Evolutionary conservation across 257 asterid genomes (phyloP), one percentile per base, ranked within the genome.

Genomic region (Solanum pinnatisectum): DNA sequence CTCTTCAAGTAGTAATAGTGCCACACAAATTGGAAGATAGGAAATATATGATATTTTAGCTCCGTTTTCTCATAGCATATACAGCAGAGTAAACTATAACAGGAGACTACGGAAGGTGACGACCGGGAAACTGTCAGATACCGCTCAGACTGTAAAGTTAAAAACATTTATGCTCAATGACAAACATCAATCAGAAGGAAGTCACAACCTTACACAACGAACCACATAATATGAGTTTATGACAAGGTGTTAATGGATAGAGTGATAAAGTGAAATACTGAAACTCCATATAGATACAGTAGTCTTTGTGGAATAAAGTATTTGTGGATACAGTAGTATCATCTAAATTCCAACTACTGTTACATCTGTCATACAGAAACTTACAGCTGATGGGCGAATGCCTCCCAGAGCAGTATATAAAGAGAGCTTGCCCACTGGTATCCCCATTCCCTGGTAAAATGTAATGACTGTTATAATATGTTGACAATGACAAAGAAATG

Each of bases 371-470:
- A 39, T 2, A 32, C 16, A 85, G 85, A 46, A 10, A 91, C 92
- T 86, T 90, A 91, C 93, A 65, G 96, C 96, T 30, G 99, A 96
- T 63, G 99, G 99, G 35, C 98, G 98, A 88, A 96, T 91, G 40
- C 99, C 99, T 77, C 99, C 99, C 84, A 96, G 97, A 87, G 99
- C 99, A 35, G 99, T 89, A 88, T 96, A 95, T 86, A 96, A 88
- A 87, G 99, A 94, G 71, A 96, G 96, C 88, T 96, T 96, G 33
- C 99, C 99, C 5, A 96, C 98, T 12, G 99, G 99, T 83, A 96
- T 96, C 37, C 99, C 99, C 99, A 96, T 96, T 92, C 99, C 99
- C 99, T 96, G 92, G 36, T 68, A 87, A 88, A 67, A 91, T 20
- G 67, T 88, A 77, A 87, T 78, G 40, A 87, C 87, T 74, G 65